Percentiles rank a stretch among this genome's conserved stretches.
Conservation (phyloP, 164 flowering plant species). For the Houttuynia cordata region DNA sequence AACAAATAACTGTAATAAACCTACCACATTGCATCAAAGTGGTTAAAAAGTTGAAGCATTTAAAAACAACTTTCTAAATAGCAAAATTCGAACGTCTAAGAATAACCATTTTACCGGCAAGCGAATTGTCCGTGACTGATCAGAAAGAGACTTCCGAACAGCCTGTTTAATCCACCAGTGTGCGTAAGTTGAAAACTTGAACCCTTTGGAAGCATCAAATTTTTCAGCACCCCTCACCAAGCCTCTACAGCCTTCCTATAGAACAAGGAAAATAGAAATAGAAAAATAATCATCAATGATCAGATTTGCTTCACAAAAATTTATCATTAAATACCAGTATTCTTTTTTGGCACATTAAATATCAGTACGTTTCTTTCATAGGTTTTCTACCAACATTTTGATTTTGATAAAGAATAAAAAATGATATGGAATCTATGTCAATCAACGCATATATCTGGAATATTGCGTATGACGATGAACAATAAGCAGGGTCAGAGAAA, state of each 20-base stretch:
- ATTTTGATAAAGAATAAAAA: background rate
- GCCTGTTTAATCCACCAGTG: constrained; percentile 99
- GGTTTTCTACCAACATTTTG: too few species aligned
- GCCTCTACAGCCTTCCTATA: constrained; percentile 92
- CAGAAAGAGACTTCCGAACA: constrained; percentile 71
- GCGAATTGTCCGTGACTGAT: constrained; percentile 76
- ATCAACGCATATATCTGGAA: too few species aligned
- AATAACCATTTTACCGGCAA: constrained; percentile 48
- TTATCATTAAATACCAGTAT: background rate
- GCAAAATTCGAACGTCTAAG: background rate
- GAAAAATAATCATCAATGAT: background rate
- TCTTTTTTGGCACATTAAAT: background rate
- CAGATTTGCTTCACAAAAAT: background rate
- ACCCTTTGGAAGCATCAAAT: constrained; percentile 91
- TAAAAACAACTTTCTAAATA: background rate
- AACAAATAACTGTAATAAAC: too few species aligned
- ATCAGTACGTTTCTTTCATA: background rate
- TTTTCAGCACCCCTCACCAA: constrained; percentile 81
- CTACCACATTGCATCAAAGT: background rate
- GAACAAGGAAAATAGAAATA: background rate
- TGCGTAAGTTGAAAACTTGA: constrained; percentile 94
- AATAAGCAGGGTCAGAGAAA: background rate
- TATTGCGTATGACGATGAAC: background rate
- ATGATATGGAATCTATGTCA: too few species aligned
- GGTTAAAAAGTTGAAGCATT: background rate